Evolutionary conservation across 169 alveolate genomes (phyloP).

Genomic region (Cryptosporidium parvum): DNA sequence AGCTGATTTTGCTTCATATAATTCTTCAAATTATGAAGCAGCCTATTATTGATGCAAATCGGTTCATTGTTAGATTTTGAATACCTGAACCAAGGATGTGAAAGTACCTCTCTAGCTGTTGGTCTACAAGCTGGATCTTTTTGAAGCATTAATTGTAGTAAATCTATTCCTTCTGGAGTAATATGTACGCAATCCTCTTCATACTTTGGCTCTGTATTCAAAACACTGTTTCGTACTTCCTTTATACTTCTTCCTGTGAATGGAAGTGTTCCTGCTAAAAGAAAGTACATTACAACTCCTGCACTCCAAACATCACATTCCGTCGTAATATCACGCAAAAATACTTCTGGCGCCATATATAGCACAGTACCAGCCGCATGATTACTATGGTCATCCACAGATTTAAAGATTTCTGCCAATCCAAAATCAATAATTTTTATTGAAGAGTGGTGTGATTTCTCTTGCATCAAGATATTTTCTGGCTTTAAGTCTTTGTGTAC

Average conservation of each 20-base stretch:
- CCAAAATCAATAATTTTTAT: slow-evolving; percentile 96
- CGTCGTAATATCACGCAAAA: slow-evolving; percentile 81
- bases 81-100: slow-evolving; percentile 83
- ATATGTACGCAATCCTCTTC: slow-evolving; percentile 82
- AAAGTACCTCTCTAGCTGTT: slow-evolving; percentile 80
- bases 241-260: slow-evolving; percentile 85
- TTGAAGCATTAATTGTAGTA: slow-evolving; percentile 82
- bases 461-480: slow-evolving; percentile 93
- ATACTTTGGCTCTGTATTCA: slow-evolving; percentile 76
- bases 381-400: slow-evolving; percentile 85
- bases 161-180: slow-evolving; percentile 83
- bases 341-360: slow-evolving; percentile 93
- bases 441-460: slow-evolving; percentile 87
- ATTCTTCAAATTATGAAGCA: slow-evolving; percentile 76
- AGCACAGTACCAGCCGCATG: slow-evolving; percentile 93
- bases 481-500: slow-evolving; percentile 97
- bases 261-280: slow-evolving; percentile 90
- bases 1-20: slow-evolving; percentile 80
- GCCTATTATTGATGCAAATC: slow-evolving; percentile 23
- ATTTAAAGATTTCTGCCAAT: slow-evolving; percentile 88
- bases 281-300: slow-evolving; percentile 90
- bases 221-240: slow-evolving; percentile 77
- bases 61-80: slow-evolving; percentile 73
- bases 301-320: slow-evolving; percentile 93
- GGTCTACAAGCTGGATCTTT: slow-evolving; percentile 83